Conservation (phyloP, 352 stramenopile species). For the Pythium diclinum region DNA sequence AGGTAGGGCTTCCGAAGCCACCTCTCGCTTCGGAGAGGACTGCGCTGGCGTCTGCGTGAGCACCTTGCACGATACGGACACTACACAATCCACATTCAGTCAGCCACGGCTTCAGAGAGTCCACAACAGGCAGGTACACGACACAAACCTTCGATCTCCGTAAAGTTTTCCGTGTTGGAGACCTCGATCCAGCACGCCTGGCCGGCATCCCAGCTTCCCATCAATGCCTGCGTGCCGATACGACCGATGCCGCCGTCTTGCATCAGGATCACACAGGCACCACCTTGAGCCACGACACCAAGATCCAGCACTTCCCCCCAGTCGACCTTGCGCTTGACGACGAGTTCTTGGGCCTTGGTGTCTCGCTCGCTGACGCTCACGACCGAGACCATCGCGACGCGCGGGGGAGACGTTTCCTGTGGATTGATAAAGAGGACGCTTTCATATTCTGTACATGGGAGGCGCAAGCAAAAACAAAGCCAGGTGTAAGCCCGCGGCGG, state of each 20-base stretch:
- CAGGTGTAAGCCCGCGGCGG: conserved; percentile 20
- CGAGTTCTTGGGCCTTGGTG: conserved; percentile 54
- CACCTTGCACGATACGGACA: conserved; percentile 77
- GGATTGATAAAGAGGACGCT: conserved; percentile 64
- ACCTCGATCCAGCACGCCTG: conserved; percentile 78
- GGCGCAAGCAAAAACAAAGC: conserved; percentile 14
- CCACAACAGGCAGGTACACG: neutral
- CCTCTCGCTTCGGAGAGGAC: conserved; percentile 29
- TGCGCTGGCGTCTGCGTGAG: conserved; percentile 38
- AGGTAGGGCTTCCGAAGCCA: conserved; percentile 34
- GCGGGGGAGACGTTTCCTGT: conserved; percentile 67
- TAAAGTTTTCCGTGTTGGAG: conserved; percentile 52
- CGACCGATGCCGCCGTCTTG: conserved; percentile 66
- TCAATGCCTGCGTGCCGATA: conserved; percentile 78
- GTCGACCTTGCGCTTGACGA: conserved; percentile 67
- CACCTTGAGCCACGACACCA: conserved; percentile 71
- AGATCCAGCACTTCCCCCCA: conserved; percentile 70
- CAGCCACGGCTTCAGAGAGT: neutral
- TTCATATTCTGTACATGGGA: conserved; percentile 58
- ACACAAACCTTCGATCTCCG: conserved; percentile 59
- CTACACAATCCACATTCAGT: conserved; percentile 16
- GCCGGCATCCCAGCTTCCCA: conserved; percentile 82
- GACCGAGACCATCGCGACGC: conserved; percentile 75
- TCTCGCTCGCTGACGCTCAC: conserved; percentile 61
- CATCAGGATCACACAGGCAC: conserved; percentile 77